These are phyloP conservation scores for Silene coronaria DNA, from an alignment of 179 eudicot genomes.

Conservation along the genomic window DNA sequence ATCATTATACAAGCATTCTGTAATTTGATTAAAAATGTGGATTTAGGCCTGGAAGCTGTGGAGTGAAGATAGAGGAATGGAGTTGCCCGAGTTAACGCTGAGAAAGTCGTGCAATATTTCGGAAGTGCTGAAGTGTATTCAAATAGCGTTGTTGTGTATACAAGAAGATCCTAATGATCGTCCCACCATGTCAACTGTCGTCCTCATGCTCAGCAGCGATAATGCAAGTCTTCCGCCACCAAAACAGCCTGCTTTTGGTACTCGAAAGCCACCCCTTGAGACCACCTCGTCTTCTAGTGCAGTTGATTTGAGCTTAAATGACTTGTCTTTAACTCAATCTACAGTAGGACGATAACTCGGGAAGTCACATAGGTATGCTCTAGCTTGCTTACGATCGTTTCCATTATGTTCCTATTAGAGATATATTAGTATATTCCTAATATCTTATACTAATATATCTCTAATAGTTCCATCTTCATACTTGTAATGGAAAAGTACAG, in stretches of 20 bases:
- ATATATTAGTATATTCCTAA: too few relatives aligned
- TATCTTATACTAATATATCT: too few relatives aligned
- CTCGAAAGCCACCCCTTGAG: conserved; percentile 15
- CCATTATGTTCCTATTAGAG: too few relatives aligned
- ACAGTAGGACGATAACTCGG: conserved; percentile 19
- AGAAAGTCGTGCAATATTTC: conserved; percentile 11
- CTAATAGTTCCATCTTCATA: not conserved
- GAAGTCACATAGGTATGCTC: not conserved
- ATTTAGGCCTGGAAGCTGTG: conserved; percentile 30
- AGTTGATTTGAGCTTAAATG: conserved; percentile 2
- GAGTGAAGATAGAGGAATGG: conserved; percentile 28
- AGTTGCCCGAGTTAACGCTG: conserved; percentile 21
- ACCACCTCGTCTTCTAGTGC: conserved; percentile 23
- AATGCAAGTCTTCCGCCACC: conserved; percentile 18
- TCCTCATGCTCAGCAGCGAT: conserved; percentile 21
- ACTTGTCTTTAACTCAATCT: conserved; percentile 9
- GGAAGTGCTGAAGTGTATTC: conserved; percentile 26
- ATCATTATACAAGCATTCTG: not conserved
- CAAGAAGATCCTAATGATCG: conserved; percentile 28
- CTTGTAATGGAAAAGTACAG: not conserved
- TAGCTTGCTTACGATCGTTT: not conserved
- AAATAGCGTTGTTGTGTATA: conserved; percentile 23
- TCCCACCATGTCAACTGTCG: conserved; percentile 22
- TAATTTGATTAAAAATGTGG: not conserved
- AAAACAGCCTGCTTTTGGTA: conserved; percentile 26